These are phyloP conservation scores for Pseudogymnoascus sp. DNA, from an alignment of 2,329 filamentous ascomycete genomes.

Conservation along the genomic window DNA sequence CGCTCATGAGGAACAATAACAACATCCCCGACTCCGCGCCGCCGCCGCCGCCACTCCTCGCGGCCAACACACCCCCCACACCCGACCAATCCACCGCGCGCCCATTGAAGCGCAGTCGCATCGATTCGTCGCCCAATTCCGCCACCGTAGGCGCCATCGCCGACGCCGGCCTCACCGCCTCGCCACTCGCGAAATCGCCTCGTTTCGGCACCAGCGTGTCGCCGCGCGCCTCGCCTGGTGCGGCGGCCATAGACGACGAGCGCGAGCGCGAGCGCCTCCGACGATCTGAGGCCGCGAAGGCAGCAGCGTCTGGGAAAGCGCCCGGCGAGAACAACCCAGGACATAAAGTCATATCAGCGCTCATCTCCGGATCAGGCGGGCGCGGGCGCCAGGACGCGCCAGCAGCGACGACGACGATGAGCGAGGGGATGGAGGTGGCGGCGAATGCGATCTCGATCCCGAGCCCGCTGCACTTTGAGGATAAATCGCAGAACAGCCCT, in stretches of 20 bases:
- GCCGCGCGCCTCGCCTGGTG: conserved; percentile 32
- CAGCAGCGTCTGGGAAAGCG: too few relatives aligned
- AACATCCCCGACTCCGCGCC: conserved; percentile 15
- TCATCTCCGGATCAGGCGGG: conserved; percentile 49
- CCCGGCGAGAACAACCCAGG: conserved; percentile 48
- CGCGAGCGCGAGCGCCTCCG: conserved; percentile 37
- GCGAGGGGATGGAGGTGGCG: conserved; percentile 24
- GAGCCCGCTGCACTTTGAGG: conserved; percentile 23
- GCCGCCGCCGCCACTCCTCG: conserved; percentile 12
- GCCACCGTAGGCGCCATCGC: conserved; percentile 21
- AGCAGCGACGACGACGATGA: conserved; percentile 22
- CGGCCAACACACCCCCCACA: conserved; percentile 14
- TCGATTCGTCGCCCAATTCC: conserved; percentile 21
- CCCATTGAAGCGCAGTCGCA: conserved; percentile 26
- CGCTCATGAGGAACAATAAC: conserved; percentile 17
- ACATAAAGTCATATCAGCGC: conserved; percentile 44
- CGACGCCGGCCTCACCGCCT: conserved; percentile 22
- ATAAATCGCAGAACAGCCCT: conserved; percentile 25
- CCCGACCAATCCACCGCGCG: conserved; percentile 20
- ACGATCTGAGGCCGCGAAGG: conserved; percentile 39
- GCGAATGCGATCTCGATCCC: conserved; percentile 27
- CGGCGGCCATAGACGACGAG: conserved; percentile 48
- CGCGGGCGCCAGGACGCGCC: conserved; percentile 47
- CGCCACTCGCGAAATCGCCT: conserved; percentile 27
- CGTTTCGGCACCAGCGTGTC: conserved; percentile 28